Evolutionary conservation across 805 yeast species (phyloP).

Genomic region (Hyphopichia homilentoma): DNA sequence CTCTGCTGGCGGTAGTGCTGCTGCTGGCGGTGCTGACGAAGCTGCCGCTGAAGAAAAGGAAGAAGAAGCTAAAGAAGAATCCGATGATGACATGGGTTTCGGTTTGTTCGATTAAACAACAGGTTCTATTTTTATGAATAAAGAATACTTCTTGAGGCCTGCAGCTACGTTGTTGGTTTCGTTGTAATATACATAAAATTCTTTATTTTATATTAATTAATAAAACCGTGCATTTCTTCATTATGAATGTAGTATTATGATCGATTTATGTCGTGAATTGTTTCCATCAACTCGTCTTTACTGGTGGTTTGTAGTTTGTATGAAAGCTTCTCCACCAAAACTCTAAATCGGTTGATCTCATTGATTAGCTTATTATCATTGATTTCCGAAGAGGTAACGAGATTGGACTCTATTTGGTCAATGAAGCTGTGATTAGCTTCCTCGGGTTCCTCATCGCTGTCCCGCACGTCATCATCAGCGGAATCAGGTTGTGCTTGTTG

Average conservation of each 20-base stretch:
- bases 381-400: slow-evolving; percentile 3
- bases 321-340: slow-evolving; percentile 22
- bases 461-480: slow-evolving; percentile 4
- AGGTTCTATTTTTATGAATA: too few species aligned
- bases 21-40: slow-evolving; percentile 66
- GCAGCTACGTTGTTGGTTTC: too few species aligned
- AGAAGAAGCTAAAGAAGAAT: slow-evolving; percentile 57
- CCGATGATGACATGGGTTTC: slow-evolving; percentile 84
- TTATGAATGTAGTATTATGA: too few species aligned
- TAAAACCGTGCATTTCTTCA: too few species aligned
- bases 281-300: slow-evolving; percentile 1
- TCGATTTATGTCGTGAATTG: too few species aligned
- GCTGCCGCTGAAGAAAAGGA: slow-evolving; percentile 71
- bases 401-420: slow-evolving; percentile 7
- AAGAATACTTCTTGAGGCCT: too few species aligned
- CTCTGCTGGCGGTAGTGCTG: slow-evolving; percentile 66
- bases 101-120: slow-evolving; percentile 97
- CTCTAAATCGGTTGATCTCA: slow-evolving; percentile 24
- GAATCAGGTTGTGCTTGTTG: neutral
- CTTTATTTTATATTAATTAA: too few species aligned
- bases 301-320: slow-evolving; percentile 5
- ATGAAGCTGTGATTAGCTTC: neutral
- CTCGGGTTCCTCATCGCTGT: slow-evolving; percentile 18
- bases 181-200: too few species aligned
- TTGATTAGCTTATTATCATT: slow-evolving; percentile 5